These are phyloP conservation scores for Trypanosoma melophagium DNA, from an alignment of 208 protist genomes.

Conservation along the genomic window DNA sequence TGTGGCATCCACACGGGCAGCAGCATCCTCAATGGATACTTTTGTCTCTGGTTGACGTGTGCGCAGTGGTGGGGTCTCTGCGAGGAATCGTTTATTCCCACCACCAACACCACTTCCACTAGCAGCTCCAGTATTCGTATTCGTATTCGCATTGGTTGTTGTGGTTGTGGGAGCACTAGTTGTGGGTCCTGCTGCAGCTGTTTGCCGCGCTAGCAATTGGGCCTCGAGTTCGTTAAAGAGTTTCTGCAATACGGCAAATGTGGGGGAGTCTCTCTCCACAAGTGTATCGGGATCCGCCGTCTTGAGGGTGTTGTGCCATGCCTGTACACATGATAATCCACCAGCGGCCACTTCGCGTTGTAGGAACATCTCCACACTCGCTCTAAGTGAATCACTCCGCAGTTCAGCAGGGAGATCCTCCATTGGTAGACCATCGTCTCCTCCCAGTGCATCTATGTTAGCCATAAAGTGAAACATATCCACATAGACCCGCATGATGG, in stretches of 20 bases:
- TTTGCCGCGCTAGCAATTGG: constrained; percentile 30
- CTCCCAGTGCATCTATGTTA: constrained; percentile 84
- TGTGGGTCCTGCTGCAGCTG: constrained; percentile 19
- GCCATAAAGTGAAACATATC: constrained; percentile 88
- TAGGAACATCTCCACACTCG: constrained; percentile 65
- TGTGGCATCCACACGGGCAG: constrained; percentile 47
- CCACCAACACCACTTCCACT: background rate
- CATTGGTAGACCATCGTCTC: constrained; percentile 33
- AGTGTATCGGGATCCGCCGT: constrained; percentile 67
- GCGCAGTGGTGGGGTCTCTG: constrained; percentile 62
- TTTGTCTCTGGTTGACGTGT: constrained; percentile 49
- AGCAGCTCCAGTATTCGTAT: no score
- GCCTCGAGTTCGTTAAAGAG: constrained; percentile 52
- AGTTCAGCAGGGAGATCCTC: constrained; percentile 71
- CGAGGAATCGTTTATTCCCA: constrained; percentile 38
- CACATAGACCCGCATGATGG: constrained; percentile 81
- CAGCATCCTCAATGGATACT: constrained; percentile 75
- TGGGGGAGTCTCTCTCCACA: constrained; percentile 59
- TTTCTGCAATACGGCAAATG: constrained; percentile 63
- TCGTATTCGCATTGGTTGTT: background rate
- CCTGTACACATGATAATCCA: constrained; percentile 64
- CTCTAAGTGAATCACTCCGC: constrained; percentile 39
- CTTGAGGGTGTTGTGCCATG: constrained; percentile 82
- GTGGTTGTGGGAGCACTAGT: constrained; percentile 18
- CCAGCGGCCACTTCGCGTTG: constrained; percentile 64